Percentiles rank a stretch among this genome's conserved stretches.
Conservation (phyloP, 225 moss, liverwort and hornwort species). For the Antitrichia curtipendula region DNA sequence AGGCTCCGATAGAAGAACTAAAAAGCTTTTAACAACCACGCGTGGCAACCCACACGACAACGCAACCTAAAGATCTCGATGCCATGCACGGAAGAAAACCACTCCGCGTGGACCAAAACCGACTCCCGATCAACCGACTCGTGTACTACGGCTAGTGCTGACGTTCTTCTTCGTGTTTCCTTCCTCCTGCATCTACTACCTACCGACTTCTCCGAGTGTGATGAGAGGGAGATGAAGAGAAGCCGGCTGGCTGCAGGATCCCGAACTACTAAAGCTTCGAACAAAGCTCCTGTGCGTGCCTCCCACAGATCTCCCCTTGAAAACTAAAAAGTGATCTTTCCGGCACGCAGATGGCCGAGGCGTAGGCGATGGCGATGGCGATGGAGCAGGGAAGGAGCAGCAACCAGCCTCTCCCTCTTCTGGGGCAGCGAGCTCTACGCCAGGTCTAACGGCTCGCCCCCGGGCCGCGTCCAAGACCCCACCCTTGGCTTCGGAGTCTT, state of each 20-base stretch:
- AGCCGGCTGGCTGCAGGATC: background rate
- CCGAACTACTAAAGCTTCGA: background rate
- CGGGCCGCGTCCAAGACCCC: background rate
- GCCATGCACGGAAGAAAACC: background rate
- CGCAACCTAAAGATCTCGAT: background rate
- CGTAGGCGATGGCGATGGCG: constrained; percentile 2
- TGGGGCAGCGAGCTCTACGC: background rate
- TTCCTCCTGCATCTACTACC: background rate
- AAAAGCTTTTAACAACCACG: background rate
- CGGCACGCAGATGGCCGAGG: background rate
- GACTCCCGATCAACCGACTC: background rate
- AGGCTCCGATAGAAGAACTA: background rate
- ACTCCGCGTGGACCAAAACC: background rate
- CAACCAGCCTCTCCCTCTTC: background rate
- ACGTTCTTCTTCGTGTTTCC: background rate
- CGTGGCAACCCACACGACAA: background rate
- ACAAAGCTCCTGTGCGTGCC: background rate
- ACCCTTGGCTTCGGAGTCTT: background rate
- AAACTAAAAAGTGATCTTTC: background rate
- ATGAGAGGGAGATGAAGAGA: background rate
- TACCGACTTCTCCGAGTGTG: constrained; percentile 1
- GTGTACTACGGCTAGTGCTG: background rate
- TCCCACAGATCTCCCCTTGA: background rate
- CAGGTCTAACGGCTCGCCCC: constrained; percentile 20
- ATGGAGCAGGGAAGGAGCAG: background rate